These are phyloP conservation scores for Plectranthus barbatus DNA, from an alignment of 257 asterid species.

Conservation along the genomic window DNA sequence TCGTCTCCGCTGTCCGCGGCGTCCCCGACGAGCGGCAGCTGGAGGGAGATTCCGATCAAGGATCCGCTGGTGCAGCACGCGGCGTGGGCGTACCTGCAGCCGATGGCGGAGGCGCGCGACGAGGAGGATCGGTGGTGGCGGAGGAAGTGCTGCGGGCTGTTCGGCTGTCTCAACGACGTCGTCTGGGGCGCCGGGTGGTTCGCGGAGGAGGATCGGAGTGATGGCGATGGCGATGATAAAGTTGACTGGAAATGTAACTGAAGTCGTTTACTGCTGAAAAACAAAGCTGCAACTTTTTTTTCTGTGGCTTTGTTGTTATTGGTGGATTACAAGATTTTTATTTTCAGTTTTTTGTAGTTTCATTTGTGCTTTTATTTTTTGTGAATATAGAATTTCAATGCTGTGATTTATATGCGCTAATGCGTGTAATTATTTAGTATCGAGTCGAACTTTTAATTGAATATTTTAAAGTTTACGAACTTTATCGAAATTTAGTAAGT, in stretches of 20 bases:
- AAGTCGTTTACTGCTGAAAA: background rate
- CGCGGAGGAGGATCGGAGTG: too few relatives aligned
- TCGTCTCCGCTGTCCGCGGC: constrained; percentile 33
- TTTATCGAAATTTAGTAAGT: too few relatives aligned
- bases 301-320: constrained; percentile 16
- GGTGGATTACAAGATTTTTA: too few relatives aligned
- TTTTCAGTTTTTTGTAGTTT: too few relatives aligned
- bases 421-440: too few relatives aligned
- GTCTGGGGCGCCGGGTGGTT: constrained; percentile 24
- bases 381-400: too few relatives aligned
- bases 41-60: constrained; percentile 74
- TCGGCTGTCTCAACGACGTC: constrained; percentile 50
- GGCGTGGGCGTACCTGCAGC: constrained; percentile 90
- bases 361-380: too few relatives aligned
- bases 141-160: constrained; percentile 24
- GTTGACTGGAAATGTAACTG: constrained; percentile 21
- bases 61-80: constrained; percentile 83
- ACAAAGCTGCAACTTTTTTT: constrained; percentile 20
- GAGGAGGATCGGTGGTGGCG: constrained; percentile 26
- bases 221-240: background rate
- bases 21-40: constrained; percentile 39
- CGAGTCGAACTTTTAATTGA: too few relatives aligned
- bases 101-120: constrained; percentile 31
- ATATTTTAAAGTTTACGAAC: too few relatives aligned
- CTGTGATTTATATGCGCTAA: too few relatives aligned